Evolutionary conservation across 345 rosid genomes (phyloP), one percentile per base, ranked within the genome.

Genomic region (Zanthoxylum bungeanum): DNA sequence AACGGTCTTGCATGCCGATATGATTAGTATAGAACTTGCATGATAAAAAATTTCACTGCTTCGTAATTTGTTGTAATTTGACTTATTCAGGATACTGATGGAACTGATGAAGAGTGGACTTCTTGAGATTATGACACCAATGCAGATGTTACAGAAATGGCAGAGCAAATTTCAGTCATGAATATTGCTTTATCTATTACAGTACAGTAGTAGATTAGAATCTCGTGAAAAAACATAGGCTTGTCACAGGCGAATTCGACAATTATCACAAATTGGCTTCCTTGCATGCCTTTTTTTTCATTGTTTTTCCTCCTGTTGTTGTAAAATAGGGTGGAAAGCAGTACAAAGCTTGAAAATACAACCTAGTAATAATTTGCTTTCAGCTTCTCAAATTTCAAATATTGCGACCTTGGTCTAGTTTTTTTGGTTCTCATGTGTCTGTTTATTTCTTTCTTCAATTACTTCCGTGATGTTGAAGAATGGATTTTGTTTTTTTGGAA

Each of bases 81-180:
- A 37, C 34, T 24, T 33, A 44, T 61, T 72, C 80, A 88, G 92
- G 87, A 64, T 46, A 88, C 87, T 34, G 87, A n/a, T n/a, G n/a
- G n/a, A n/a, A n/a, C n/a, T n/a, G n/a, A 83, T 51, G 87, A 76
- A 60, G 88, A 82, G 57, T 85, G 89, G 89, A 73, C 67, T 73
- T 78, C 77, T 16, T 85, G 73, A 85, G 72, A 72, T 28, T 67
- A 8, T 27, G 25, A n/a, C 19, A 9, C 59, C 33, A 17, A 34
- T 7, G 46, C 14, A 46, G n/a, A 19, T 22, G 24, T 9, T 17
- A 42, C 33, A 58, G 59, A 68, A 33, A 19, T 55, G 47, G 34
- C 24, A 30, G 40, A 47, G 30, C n/a, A 21, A 52, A 22, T 46
- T 51, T 65, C 60, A 67, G 12, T 21, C 46, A 4, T 11, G 9